Evolutionary conservation across 495 filamentous ascomycete species (phyloP), one percentile per base, ranked within the genome.

Genomic region (Aspergillus sclerotiicarbonarius): DNA sequence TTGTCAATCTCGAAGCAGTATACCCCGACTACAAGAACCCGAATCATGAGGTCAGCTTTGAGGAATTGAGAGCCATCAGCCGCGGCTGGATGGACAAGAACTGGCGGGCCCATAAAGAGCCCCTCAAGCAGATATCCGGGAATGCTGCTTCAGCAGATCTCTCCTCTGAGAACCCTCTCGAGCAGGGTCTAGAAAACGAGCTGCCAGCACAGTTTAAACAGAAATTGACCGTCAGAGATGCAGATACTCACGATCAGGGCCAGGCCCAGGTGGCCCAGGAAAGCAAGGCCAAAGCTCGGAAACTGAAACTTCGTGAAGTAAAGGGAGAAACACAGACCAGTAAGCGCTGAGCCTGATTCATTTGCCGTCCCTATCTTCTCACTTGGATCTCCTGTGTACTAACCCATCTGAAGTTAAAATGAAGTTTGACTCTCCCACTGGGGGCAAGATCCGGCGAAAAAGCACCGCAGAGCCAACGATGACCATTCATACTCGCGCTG

Each of bases 401-500:
- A 56, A 77, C 25, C 45, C 41, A 16, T 37, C 8, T 59, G 33
- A 60, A 92, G 92, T 97, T 69, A 91, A 94, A 82, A 90, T 91
- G 51, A 97, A 96, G 58, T 78, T 97, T 43, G 89, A 90, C 60
- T 97, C 92, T 10, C 92, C 92, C 1, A 88, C 89, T 0, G 83
- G 84, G 13, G 84, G 84, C 2, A 96, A 91, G 68, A 80, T 91
- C 29, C 87, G 81, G 44, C 80, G 84, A 48, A 92, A 90, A 75
- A 90, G 87, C 68, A 81, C 83, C 12, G 71, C 82, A 2, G 91
- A 96, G 67, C 90, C 91, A 25, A 98, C 94, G 1, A 97, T 98
- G 92, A 98, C 94, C 1, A 82, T 98, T 60, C 90, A 97, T 66
- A 98, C 94, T 16, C 90, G 85, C 51, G 93, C 92, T 53, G 94